A percentile compares a stretch with the other conserved stretches of the same genome.
These are phyloP conservation scores for Skeletonema grethae DNA, from an alignment of 108 stramenopile species.

Conservation along the genomic window DNA sequence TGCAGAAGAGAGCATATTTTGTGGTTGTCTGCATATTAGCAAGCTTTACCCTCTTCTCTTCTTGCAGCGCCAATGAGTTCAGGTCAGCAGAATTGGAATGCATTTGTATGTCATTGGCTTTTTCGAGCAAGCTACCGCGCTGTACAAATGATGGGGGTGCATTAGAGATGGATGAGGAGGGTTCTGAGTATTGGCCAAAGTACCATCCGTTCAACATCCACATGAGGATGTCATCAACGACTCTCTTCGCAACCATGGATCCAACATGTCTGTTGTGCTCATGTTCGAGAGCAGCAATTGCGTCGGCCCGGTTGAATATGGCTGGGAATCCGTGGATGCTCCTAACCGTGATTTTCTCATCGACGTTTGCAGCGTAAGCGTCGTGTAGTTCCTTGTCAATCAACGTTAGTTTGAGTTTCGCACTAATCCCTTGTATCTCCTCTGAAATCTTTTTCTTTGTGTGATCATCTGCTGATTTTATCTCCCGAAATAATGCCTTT, in stretches of 20 bases:
- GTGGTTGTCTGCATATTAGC: slow-evolving; percentile 16
- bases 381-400: slow-evolving; percentile 34
- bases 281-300: slow-evolving; percentile 32
- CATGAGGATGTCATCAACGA: slow-evolving; percentile 24
- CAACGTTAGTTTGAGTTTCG: slow-evolving; percentile 3
- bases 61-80: not conserved
- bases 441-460: slow-evolving; percentile 4
- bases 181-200: slow-evolving; percentile 18
- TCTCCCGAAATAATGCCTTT: slow-evolving; percentile 17
- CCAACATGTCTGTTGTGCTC: slow-evolving; percentile 35
- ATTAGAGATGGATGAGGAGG: not conserved
- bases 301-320: slow-evolving; percentile 18
- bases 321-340: slow-evolving; percentile 40
- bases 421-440: slow-evolving; percentile 15
- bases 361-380: slow-evolving; percentile 12
- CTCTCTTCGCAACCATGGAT: slow-evolving; percentile 9
- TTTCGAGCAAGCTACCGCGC: slow-evolving; percentile 19
- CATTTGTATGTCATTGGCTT: slow-evolving; percentile 20
- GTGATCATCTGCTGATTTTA: slow-evolving; percentile 12
- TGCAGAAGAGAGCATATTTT: slow-evolving; percentile 27
- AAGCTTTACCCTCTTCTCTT: slow-evolving; percentile 11
- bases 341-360: slow-evolving; percentile 23
- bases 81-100: slow-evolving; percentile 23
- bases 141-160: slow-evolving; percentile 4
- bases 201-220: slow-evolving; percentile 54